Conservation (phyloP, 805 yeast genomes). For the Metschnikowia hibisci region DNA sequence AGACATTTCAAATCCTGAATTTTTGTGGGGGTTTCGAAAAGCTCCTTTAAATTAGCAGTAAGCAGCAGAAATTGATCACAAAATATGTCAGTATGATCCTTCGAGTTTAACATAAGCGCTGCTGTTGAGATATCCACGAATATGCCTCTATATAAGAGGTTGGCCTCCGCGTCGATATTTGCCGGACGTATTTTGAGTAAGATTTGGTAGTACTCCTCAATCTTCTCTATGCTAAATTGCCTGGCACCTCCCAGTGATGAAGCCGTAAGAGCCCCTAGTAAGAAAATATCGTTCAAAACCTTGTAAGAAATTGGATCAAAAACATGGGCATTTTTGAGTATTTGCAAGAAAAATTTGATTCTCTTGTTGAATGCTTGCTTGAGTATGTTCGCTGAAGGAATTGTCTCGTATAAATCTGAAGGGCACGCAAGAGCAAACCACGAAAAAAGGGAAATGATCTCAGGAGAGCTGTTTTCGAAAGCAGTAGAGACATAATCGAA, state of each 20-base stretch:
- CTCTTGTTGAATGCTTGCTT: slow-evolving; percentile 36
- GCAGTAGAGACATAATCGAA: slow-evolving; percentile 31
- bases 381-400: slow-evolving; percentile 27
- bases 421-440: slow-evolving; percentile 35
- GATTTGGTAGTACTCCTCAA: slow-evolving; percentile 30
- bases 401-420: slow-evolving; percentile 32
- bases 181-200: slow-evolving; percentile 17
- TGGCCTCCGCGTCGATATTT: slow-evolving; percentile 2
- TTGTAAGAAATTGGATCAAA: slow-evolving; percentile 33
- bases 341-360: slow-evolving; percentile 26
- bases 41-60: not conserved
- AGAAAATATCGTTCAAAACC: slow-evolving; percentile 32
- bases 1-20: slow-evolving; percentile 13
- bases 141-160: slow-evolving; percentile 5
- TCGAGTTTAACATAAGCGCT: slow-evolving; percentile 35
- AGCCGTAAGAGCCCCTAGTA: slow-evolving; percentile 33
- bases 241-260: slow-evolving; percentile 18
- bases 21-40: slow-evolving; percentile 1
- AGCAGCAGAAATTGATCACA: slow-evolving; percentile 20
- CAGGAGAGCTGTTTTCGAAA: slow-evolving; percentile 28
- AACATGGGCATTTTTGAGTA: slow-evolving; percentile 28
- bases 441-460: slow-evolving; percentile 20
- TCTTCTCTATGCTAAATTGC: slow-evolving; percentile 25
- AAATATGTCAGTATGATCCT: slow-evolving; percentile 25
- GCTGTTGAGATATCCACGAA: slow-evolving; percentile 26